Percentiles rank a stretch among this genome's conserved stretches.
phyloP scores from a whole-genome alignment of 139 green algal genomes.

The Choricystis sp. region DNA sequence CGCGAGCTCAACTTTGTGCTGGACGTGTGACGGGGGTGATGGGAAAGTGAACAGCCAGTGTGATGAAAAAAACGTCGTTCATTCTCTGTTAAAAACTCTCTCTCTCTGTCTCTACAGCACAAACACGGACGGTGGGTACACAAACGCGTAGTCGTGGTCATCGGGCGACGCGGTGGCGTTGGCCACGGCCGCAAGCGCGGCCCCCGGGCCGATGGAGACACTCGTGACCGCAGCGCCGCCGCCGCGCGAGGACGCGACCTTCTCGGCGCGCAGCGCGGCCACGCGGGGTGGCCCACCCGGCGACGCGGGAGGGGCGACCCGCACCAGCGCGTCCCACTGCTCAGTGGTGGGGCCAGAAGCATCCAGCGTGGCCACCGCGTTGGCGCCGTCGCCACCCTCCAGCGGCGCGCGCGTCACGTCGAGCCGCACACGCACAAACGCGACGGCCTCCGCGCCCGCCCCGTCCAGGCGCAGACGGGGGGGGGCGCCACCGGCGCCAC shows the following conservation, averaged over 20 bases:
- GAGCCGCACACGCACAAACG: background rate
- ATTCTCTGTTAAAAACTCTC: no score
- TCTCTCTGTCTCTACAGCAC: background rate
- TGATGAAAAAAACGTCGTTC: background rate
- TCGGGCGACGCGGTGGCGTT: background rate
- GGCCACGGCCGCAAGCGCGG: background rate
- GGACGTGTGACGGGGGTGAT: background rate
- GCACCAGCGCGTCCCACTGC: background rate
- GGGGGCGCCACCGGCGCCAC: no score
- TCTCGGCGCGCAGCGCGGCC: background rate
- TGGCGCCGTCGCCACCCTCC: background rate
- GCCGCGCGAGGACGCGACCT: background rate
- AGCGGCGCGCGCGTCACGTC: background rate
- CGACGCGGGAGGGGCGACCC: background rate
- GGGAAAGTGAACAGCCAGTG: background rate
- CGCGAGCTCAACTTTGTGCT: background rate
- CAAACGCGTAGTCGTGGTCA: background rate
- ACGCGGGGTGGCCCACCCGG: background rate
- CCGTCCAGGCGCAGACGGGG: background rate
- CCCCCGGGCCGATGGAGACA: background rate
- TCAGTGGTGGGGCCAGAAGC: background rate
- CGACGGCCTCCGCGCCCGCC: background rate
- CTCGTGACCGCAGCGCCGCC: background rate
- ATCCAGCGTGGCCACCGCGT: background rate
- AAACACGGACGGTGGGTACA: background rate